These are phyloP conservation scores for Elongisporangium anandrum DNA, from an alignment of 352 stramenopile genomes.

Conservation along the genomic window DNA sequence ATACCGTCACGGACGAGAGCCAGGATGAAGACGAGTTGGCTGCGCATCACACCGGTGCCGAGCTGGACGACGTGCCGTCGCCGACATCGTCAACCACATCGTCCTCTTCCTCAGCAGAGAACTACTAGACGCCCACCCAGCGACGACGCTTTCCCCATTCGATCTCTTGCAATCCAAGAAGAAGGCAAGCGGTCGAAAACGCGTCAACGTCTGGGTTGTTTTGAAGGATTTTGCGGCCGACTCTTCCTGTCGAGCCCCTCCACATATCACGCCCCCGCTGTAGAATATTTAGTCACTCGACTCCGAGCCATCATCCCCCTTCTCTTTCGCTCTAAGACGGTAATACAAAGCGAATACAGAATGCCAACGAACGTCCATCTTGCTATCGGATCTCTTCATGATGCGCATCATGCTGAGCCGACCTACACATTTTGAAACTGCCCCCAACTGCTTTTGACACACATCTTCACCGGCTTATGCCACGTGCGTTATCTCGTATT, in stretches of 20 bases:
- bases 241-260: neutral
- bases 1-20: conserved; percentile 53
- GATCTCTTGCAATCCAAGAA: neutral
- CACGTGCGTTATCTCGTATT: neutral
- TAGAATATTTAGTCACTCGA: conserved; percentile 2
- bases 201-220: neutral
- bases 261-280: neutral
- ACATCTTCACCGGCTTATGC: neutral
- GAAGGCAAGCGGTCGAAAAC: neutral
- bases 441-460: neutral
- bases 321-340: neutral
- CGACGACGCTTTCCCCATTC: conserved; percentile 1
- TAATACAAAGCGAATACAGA: neutral
- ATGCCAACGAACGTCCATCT: neutral
- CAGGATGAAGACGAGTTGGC: conserved; percentile 50
- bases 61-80: conserved; percentile 7
- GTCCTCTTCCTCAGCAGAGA: conserved; percentile 20
- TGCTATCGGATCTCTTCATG: neutral
- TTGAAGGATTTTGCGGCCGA: neutral
- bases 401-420: neutral
- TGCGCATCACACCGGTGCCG: conserved; percentile 4
- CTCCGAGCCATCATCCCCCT: neutral
- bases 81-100: conserved; percentile 16
- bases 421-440: neutral
- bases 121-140: conserved; percentile 19